Evolutionary conservation across 805 yeast genomes (phyloP).

Genomic region (Candida insectorum): DNA sequence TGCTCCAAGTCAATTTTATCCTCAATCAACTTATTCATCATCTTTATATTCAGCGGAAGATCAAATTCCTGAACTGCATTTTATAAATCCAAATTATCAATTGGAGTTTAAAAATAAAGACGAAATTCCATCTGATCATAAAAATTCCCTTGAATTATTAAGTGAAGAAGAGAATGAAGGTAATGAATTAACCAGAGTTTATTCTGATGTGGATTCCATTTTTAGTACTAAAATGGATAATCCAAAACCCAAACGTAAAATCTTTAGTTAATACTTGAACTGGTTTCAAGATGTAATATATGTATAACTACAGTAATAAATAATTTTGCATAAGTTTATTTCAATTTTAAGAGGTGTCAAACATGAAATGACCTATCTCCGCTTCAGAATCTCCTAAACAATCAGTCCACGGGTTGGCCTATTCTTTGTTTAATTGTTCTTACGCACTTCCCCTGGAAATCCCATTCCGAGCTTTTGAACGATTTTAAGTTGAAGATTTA

Average conservation of each 20-base stretch:
- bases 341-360: no score
- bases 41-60: slow-evolving; percentile 1
- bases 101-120: slow-evolving; percentile 2
- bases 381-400: no score
- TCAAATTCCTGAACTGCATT: neutral
- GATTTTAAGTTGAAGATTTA: no score
- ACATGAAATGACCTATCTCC: no score
- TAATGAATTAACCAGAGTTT: slow-evolving; percentile 16
- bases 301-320: neutral
- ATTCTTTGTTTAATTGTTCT: no score
- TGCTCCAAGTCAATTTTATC: neutral
- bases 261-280: neutral
- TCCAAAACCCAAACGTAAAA: slow-evolving; percentile 3
- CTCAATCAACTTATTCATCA: neutral
- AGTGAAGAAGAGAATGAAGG: slow-evolving; percentile 12
- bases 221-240: slow-evolving; percentile 17
- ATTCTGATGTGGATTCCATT: slow-evolving; percentile 26
- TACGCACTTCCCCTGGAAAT: no score
- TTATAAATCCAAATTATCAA: slow-evolving; percentile 1
- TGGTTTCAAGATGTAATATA: neutral
- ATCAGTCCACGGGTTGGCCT: no score
- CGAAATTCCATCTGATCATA: neutral
- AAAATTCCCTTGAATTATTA: slow-evolving; percentile 5
- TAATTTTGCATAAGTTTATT: no score
- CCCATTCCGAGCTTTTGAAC: no score